A percentile compares a stretch with the other conserved stretches of the same genome.
Evolutionary conservation across 306 rosid species (phyloP).

Genomic region (Castanea crenata): DNA sequence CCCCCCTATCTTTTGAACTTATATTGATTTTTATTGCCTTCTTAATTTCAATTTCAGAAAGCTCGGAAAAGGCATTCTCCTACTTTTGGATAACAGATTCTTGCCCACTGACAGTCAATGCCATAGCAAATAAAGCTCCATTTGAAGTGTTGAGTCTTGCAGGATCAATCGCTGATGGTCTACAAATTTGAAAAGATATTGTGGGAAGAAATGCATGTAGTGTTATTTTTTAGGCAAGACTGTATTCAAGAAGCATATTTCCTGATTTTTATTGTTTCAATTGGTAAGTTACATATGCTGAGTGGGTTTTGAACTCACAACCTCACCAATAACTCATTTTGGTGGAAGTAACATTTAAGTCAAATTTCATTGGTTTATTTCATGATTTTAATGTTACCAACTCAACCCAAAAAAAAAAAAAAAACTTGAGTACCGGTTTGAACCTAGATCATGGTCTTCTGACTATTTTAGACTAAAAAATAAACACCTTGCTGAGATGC

Average conservation of each 20-base stretch:
- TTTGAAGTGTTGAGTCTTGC: constrained; percentile 90
- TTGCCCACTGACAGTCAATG: constrained; percentile 82
- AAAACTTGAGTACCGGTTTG: background rate
- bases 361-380: too few relatives aligned
- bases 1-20: background rate
- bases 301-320: too few relatives aligned
- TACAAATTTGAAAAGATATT: constrained; percentile 47
- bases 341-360: too few relatives aligned
- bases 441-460: too few relatives aligned
- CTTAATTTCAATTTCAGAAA: constrained; percentile 29
- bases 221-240: background rate
- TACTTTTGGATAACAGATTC: constrained; percentile 98
- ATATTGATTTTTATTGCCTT: constrained; percentile 5
- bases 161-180: constrained; percentile 80
- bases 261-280: too few relatives aligned
- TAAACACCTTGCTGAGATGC: background rate
- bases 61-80: constrained; percentile 54
- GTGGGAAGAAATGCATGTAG: background rate
- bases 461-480: too few relatives aligned
- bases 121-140: constrained; percentile 68
- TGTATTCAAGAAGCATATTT: background rate
- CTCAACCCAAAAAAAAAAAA: too few relatives aligned
- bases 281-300: too few relatives aligned
- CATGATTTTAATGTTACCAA: too few relatives aligned
- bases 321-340: too few relatives aligned